Base-by-base conservation (phyloP, 169 alveolate species). In the Plasmodium berghei region DNA sequence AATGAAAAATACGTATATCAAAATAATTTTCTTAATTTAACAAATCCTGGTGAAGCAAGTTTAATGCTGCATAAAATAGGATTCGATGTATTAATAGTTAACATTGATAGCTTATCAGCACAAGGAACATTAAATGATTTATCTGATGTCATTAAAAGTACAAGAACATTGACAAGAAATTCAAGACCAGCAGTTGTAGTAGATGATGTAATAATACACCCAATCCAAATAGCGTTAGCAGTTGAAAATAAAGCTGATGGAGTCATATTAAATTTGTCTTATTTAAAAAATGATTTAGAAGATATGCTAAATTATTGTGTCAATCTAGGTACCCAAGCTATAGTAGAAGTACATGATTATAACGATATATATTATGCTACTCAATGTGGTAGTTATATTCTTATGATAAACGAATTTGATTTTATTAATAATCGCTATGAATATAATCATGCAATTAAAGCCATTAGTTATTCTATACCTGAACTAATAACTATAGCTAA, bases 171-270 rank as follows among this genome's bases (percentile, higher is more conserved):
- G 16, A 75, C 94, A 6, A 69, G 95, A 24, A 92, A 93, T 58
- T 54, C 20, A 1, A 70, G 96, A n/a, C 96, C 96, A 24, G 96
- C 96, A 22, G 87, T 94, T 3, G 96, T 94, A 46, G 92, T 94
- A 73, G 93, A 94, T 52, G 96, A 94, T 62, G 91, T 94, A n/a
- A 69, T 94, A 9, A 61, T 94, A 52, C 96, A 94, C 58, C 96
- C 96, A 5, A 92, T 94, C 1, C 96, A 94, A 64, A 86, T 91
- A 55, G 96, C 96, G 3, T 94, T 92, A 63, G 96, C 96, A 0
- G 94, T 93, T 16, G 95, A 94, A 73, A 83, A 85, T 69, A 87
- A 93, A 71, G 96, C 96, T 18, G 96, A 94, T 90, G 96, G 95
- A 3, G 96, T 94, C n/a, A 59, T 94, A 67, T 75, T 94, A 74